These are phyloP conservation scores for Fusarium sp. DNA, from an alignment of 2,329 filamentous ascomycete genomes.

Conservation along the genomic window DNA sequence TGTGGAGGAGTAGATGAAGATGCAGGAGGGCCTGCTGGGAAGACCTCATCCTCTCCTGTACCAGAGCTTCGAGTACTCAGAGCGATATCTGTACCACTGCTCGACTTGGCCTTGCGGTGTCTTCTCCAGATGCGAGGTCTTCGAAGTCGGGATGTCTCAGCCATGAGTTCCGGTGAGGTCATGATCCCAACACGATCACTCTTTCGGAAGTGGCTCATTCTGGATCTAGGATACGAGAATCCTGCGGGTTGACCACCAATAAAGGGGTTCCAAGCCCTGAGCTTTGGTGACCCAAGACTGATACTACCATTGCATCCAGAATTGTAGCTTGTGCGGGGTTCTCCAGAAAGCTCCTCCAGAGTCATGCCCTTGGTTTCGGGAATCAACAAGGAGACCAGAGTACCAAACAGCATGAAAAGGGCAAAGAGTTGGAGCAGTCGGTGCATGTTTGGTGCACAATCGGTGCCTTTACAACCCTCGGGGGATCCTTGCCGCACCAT, in stretches of 20 bases:
- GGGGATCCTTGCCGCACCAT: constrained; percentile 66
- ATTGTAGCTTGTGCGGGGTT: constrained; percentile 68
- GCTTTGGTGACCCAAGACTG: constrained; percentile 45
- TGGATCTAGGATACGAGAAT: constrained; percentile 56
- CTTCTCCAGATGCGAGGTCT: constrained; percentile 45
- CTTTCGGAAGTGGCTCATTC: constrained; percentile 41
- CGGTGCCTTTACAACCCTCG: constrained; percentile 57
- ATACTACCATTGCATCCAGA: constrained; percentile 61
- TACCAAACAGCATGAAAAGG: constrained; percentile 80
- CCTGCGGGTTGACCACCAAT: constrained; percentile 61
- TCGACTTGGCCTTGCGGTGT: constrained; percentile 39
- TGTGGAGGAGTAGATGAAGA: constrained; percentile 18
- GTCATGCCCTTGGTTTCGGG: constrained; percentile 81
- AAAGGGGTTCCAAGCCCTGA: constrained; percentile 57
- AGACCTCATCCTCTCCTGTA: constrained; percentile 39
- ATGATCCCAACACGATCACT: constrained; percentile 53
- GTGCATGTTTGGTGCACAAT: constrained; percentile 69
- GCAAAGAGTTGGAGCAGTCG: constrained; percentile 82
- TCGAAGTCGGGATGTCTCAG: constrained; percentile 36
- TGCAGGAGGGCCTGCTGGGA: constrained; percentile 27
- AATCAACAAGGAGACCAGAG: constrained; percentile 74
- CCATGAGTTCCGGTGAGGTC: constrained; percentile 53
- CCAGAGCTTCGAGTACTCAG: constrained; percentile 45
- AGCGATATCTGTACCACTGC: constrained; percentile 47
- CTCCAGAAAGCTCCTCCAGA: constrained; percentile 75